Evolutionary conservation across 768 basidiomycete species (phyloP).

Genomic region (Leccinellum rugosiceps): DNA sequence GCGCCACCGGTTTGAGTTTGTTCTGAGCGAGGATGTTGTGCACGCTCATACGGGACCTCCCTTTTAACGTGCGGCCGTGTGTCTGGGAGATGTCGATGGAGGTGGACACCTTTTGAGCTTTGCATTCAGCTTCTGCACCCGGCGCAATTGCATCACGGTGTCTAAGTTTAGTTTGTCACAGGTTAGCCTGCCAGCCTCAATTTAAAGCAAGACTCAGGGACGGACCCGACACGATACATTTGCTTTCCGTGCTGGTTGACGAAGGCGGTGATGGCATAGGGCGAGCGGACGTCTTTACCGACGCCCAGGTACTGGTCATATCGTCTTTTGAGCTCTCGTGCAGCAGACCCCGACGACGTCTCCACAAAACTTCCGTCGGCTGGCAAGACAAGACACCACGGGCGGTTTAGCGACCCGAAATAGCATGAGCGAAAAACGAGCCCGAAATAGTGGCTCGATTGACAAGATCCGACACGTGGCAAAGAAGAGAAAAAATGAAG

Average conservation of each 20-base stretch:
- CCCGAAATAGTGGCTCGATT: neutral
- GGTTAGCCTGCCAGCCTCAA: constrained; percentile 2
- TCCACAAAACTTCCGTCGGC: constrained; percentile 79
- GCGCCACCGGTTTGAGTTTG: constrained; percentile 43
- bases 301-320: constrained; percentile 73
- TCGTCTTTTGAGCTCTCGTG: constrained; percentile 71
- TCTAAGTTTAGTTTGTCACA: constrained; percentile 31
- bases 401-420: constrained; percentile 1
- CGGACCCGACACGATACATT: constrained; percentile 77
- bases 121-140: constrained; percentile 49
- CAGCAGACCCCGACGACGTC: constrained; percentile 72
- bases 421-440: neutral
- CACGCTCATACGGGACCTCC: constrained; percentile 68
- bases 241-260: constrained; percentile 77
- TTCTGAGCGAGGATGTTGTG: constrained; percentile 50
- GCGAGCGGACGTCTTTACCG: constrained; percentile 63
- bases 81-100: constrained; percentile 36
- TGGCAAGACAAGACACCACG: constrained; percentile 24
- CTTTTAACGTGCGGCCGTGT: constrained; percentile 37
- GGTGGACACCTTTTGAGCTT: constrained; percentile 31
- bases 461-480: constrained; percentile 8
- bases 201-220: constrained; percentile 12
- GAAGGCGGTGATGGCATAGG: constrained; percentile 79
- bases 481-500: constrained; percentile 5
- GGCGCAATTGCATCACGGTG: constrained; percentile 62